These are phyloP conservation scores for Macrolepiota fuliginosa DNA, from an alignment of 768 basidiomycete genomes.

Conservation along the genomic window DNA sequence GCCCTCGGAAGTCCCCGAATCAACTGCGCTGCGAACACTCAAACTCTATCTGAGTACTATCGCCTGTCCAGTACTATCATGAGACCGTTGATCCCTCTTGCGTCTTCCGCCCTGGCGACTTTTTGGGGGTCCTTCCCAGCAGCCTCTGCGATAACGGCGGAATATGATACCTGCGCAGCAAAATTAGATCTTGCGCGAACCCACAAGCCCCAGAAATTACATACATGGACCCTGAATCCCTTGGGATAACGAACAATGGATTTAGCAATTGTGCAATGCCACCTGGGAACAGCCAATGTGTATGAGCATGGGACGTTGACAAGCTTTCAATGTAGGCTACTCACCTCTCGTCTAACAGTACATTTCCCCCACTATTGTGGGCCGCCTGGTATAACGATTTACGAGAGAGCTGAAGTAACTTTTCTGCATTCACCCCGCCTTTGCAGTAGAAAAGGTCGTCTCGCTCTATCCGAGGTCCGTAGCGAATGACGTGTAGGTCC, in stretches of 20 bases:
- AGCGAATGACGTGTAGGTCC: not conserved
- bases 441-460: constrained; percentile 16
- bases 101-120: constrained; percentile 62
- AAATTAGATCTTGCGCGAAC: not conserved
- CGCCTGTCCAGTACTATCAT: constrained; percentile 65
- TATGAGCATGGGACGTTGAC: not conserved
- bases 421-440: constrained; percentile 16
- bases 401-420: constrained; percentile 12
- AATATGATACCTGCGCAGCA: not conserved
- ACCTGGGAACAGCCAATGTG: not conserved
- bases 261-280: constrained; percentile 4
- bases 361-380: constrained; percentile 11
- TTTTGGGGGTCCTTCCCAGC: constrained; percentile 46
- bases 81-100: constrained; percentile 62
- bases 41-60: not conserved
- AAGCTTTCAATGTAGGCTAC: not conserved
- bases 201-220: not conserved
- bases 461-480: constrained; percentile 14
- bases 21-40: not conserved
- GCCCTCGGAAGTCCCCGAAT: not conserved
- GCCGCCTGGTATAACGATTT: constrained; percentile 15
- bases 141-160: not conserved
- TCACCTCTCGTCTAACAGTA: constrained; percentile 15
- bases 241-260: not conserved
- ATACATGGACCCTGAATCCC: constrained; percentile 3